Base-by-base conservation (phyloP, 2,329 filamentous ascomycete genomes). In the Onygenales sp. region DNA sequence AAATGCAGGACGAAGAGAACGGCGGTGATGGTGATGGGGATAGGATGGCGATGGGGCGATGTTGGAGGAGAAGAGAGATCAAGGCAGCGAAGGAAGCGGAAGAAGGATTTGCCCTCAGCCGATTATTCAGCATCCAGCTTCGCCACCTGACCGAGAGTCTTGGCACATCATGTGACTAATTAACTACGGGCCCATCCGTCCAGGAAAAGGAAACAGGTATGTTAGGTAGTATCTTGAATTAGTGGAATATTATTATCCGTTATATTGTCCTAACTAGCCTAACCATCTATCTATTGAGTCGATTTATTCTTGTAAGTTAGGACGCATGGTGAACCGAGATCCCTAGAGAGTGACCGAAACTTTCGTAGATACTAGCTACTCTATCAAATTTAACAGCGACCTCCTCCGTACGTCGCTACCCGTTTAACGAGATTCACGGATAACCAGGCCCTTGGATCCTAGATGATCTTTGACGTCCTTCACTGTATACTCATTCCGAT, bases 401-500 rank as follows among this genome's bases (percentile, higher is more conserved):
- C 3, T 5, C 21, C 21, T 27, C 21, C 21, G 21, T 27, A 27
- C 21, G 21, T 27, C 21, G 21, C 3, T 27, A 27, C 21, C 21
- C 5, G 3, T 5, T 27, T 27, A 27, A 27, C 21, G 3, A 64
- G 86, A 89, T 54, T 83, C 81, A 58, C 93, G 80, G n/a, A 96
- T 86, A 54, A 89, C 69, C 54, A 95, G 76, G 0, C 88, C 88
- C 64, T 84, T 81, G 38, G 79, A 76, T 27, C 77, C 76, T 55
- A 98, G 70, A 64, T 87, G 81, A 55, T 94, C 86, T 73, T 98
- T 98, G 47, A 98, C 93, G 65, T 97, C 85, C 69, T 84, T 85
- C 13, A 98, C 92, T 0, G 91, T 95, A 71, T 92, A 98, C 74
- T 98, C 92, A 39, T 86, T 89, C 48, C 93, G 78, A 74, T 98